Evolutionary conservation across 176 grass and related monocot genomes (phyloP).

Genomic region (Cenchrus americanus): DNA sequence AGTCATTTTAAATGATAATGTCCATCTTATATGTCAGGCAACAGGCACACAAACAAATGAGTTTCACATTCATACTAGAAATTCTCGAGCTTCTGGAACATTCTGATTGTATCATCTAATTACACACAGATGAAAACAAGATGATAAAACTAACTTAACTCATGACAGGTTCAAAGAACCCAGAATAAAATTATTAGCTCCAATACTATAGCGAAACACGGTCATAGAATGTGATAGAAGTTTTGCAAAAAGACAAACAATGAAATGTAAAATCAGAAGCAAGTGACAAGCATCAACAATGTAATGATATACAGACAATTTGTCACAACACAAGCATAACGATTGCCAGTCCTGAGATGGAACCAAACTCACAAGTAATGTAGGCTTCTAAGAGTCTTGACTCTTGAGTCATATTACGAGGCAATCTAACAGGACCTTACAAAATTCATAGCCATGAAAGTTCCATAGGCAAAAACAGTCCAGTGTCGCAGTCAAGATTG

Average conservation of each 20-base stretch:
- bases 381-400: not conserved
- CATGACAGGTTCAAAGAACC: not conserved
- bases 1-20: slow-evolving; percentile 3
- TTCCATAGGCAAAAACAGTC: not conserved
- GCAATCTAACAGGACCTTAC: not conserved
- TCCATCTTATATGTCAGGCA: not conserved
- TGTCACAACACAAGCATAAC: not conserved
- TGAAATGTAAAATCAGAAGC: not conserved
- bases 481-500: not conserved
- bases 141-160: not conserved
- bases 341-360: not conserved
- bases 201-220: not conserved
- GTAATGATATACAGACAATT: not conserved
- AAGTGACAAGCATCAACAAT: not conserved
- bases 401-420: not conserved
- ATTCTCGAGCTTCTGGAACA: not conserved
- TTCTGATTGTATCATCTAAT: not conserved
- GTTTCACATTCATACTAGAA: not conserved
- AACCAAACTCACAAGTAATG: not conserved
- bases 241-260: not conserved
- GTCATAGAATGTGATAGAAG: not conserved
- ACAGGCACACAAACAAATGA: not conserved
- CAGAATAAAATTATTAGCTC: not conserved
- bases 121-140: not conserved
- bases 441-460: not conserved